Evolutionary conservation across 2,329 filamentous ascomycete genomes (phyloP), one percentile per base, ranked within the genome.

Genomic region (Chalaropsis ovoidea): DNA sequence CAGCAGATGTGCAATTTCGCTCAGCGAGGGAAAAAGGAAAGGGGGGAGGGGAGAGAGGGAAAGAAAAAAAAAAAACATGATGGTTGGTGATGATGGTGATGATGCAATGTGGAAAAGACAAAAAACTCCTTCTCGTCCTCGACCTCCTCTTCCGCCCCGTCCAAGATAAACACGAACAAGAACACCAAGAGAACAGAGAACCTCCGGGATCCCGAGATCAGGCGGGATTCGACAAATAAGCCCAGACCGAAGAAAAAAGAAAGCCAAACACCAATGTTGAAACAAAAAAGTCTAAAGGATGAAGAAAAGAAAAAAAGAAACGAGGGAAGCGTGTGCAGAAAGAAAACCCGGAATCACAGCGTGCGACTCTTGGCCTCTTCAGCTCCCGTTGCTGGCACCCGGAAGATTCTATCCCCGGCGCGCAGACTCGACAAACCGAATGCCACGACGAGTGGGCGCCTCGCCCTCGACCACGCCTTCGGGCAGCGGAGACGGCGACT

Each of bases 381-480:
- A 24, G 35, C 60, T 27, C 11, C 41, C 19, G 41, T 13, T 24
- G 39, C 41, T 19, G 41, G 13, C 47, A 17, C 31, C n/a, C 6
- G 19, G 27, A 13, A 4, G 13, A 52, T 10, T 42, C 39, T 58
- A 64, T 27, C 62, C 45, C 11, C 45, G 54, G 35, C 63, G 63
- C 27, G 52, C 27, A 60, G 63, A 45, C 54, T 86, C 84, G 2
- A 83, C 84, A 71, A 87, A 87, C 27, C 84, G 77, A 68, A 87
- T 86, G 2, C 82, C 82, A 47, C 80, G 79, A 67, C 79, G 77
- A 24, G 76, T 71, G 1, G 80, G 78, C 1, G 80, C 79, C 65
- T 83, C 79, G 70, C 82, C 42, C 27, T 52, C 45, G 31, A 42
- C 62, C 4, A 83, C 81, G 67, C 85, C 83, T 27, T 86, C 84